phyloP scores from a whole-genome alignment of 495 filamentous ascomycete genomes.

The Neurospora sp. region DNA sequence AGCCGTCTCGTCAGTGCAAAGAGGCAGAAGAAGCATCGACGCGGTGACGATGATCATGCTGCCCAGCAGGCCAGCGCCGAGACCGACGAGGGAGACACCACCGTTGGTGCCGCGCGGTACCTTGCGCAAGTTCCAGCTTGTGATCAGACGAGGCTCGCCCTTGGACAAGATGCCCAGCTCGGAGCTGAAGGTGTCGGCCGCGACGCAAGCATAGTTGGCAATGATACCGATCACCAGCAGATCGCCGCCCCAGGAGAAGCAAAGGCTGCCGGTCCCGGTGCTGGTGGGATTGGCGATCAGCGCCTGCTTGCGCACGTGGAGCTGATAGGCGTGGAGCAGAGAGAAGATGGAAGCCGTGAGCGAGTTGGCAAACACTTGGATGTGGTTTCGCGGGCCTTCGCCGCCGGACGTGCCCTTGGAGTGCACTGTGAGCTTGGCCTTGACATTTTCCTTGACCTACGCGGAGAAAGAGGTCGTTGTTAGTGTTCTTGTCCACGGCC shows the following conservation, averaged over 20 bases:
- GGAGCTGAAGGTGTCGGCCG: constrained; percentile 90
- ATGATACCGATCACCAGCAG: constrained; percentile 50
- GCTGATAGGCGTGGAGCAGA: constrained; percentile 57
- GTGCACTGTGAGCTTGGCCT: constrained; percentile 68
- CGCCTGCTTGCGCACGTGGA: constrained; percentile 33
- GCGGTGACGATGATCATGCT: constrained; percentile 60
- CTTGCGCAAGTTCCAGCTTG: constrained; percentile 57
- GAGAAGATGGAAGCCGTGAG: constrained; percentile 63
- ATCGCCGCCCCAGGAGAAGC: constrained; percentile 42
- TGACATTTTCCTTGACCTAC: constrained; percentile 78
- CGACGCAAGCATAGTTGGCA: constrained; percentile 79
- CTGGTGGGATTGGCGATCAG: constrained; percentile 8
- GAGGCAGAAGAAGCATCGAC: constrained; percentile 56
- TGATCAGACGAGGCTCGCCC: constrained; percentile 72
- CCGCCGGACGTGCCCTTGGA: constrained; percentile 61
- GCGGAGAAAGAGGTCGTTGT: neutral
- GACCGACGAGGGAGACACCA: constrained; percentile 65
- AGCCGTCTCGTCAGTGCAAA: constrained; percentile 42
- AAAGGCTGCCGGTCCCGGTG: constrained; percentile 27
- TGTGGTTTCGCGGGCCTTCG: constrained; percentile 70
- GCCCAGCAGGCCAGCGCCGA: constrained; percentile 64
- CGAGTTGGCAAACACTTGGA: constrained; percentile 90
- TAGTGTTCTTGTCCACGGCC: neutral
- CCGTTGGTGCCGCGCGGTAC: constrained; percentile 92
- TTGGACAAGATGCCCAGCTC: constrained; percentile 83